Evolutionary conservation across 768 basidiomycete species (phyloP).

Genomic region (Leccinum truebloodii): DNA sequence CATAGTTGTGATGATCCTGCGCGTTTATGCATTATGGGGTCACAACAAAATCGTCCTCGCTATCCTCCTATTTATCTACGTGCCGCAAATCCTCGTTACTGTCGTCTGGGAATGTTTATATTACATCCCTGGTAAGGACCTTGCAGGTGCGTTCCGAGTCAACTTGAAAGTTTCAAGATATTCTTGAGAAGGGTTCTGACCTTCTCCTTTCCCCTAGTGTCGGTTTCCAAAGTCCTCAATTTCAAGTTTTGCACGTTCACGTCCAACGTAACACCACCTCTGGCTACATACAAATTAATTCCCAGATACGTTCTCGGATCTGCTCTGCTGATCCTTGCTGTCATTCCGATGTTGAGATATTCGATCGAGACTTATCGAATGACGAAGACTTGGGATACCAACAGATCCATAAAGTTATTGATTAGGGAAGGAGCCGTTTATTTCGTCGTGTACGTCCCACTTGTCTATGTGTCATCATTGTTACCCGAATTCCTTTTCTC

Average conservation of each 20-base stretch:
- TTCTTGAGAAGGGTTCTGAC: neutral
- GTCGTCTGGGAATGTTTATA: neutral
- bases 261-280: neutral
- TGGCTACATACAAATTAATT: neutral
- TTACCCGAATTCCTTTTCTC: neutral
- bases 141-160: neutral
- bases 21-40: constrained; percentile 1
- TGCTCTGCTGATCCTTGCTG: neutral
- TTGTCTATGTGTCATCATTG: neutral
- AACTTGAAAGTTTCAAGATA: neutral
- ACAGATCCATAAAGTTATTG: neutral
- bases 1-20: neutral
- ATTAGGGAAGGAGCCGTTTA: neutral
- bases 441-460: neutral
- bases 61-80: neutral
- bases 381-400: neutral
- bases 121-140: neutral
- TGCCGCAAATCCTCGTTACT: neutral
- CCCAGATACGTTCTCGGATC: neutral
- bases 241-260: neutral
- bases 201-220: neutral
- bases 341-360: neutral
- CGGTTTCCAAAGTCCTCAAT: neutral
- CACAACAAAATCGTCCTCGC: neutral
- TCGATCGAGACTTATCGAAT: neutral